phyloP scores from a whole-genome alignment of 129 eudicot genomes.

The Flaveria sonorensis region DNA sequence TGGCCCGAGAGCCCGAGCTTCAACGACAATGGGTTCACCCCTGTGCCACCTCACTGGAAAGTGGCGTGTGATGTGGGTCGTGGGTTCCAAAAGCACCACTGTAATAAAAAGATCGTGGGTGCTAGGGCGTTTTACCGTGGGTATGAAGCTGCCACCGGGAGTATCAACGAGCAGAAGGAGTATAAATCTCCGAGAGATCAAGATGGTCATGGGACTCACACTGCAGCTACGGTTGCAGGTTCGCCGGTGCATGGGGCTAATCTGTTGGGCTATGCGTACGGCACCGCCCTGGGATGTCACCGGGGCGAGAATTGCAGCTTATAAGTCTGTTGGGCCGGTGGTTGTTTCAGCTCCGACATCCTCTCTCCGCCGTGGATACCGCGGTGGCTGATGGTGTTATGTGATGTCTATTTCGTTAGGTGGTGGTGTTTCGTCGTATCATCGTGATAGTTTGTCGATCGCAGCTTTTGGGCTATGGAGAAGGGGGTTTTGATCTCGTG shows the following conservation, averaged over 20 bases:
- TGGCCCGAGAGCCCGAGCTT: slow-evolving; percentile 94
- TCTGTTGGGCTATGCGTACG: slow-evolving; percentile 79
- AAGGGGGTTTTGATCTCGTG: slow-evolving; percentile 80
- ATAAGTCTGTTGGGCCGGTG: slow-evolving; percentile 92
- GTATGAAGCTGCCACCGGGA: slow-evolving; percentile 84
- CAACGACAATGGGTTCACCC: slow-evolving; percentile 60
- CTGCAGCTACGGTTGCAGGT: slow-evolving; percentile 90
- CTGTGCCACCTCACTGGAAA: slow-evolving; percentile 60
- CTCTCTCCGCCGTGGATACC: slow-evolving; percentile 78
- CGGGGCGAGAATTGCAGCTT: slow-evolving; percentile 86
- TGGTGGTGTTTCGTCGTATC: slow-evolving; percentile 81
- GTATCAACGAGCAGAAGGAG: slow-evolving; percentile 66
- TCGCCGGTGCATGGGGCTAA: slow-evolving; percentile 77
- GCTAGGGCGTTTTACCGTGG: slow-evolving; percentile 78
- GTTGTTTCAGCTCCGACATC: slow-evolving; percentile 93
- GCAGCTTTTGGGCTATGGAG: slow-evolving; percentile 93
- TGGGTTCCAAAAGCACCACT: slow-evolving; percentile 52
- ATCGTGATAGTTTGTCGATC: slow-evolving; percentile 73
- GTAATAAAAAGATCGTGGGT: slow-evolving; percentile 72
- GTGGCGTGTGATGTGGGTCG: slow-evolving; percentile 77
- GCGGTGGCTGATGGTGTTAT: slow-evolving; percentile 87
- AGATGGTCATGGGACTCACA: slow-evolving; percentile 94
- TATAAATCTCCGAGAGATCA: slow-evolving; percentile 81
- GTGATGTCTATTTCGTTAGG: slow-evolving; percentile 86
- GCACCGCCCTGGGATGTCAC: slow-evolving; percentile 85